Conservation (phyloP, 352 stramenopile genomes). For the Blastocystis sp. region DNA sequence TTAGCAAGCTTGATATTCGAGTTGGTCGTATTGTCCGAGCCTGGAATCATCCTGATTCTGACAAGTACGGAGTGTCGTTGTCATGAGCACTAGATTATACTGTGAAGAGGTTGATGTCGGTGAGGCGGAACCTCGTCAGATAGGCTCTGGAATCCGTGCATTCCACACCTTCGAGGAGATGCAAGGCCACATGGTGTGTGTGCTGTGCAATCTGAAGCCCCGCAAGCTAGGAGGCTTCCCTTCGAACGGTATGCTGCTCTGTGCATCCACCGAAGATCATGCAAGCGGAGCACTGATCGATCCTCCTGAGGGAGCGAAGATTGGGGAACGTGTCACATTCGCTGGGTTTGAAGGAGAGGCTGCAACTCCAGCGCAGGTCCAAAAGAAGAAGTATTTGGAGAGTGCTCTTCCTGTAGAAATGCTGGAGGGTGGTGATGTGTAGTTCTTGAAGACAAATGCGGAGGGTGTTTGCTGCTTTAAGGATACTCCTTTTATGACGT, state of each 20-base stretch:
- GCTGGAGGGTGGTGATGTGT: background rate
- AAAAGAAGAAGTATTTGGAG: conserved; percentile 63
- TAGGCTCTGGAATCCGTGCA: conserved; percentile 67
- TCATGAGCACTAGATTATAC: conserved; percentile 70
- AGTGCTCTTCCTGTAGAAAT: background rate
- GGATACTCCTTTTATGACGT: conserved; percentile 56
- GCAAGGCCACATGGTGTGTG: conserved; percentile 73
- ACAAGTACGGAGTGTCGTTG: conserved; percentile 69
- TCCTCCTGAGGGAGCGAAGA: conserved; percentile 72
- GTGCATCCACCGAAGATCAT: conserved; percentile 71
- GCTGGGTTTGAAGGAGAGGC: conserved; percentile 59
- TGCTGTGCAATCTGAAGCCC: conserved; percentile 83
- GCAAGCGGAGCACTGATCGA: conserved; percentile 74
- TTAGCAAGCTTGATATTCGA: conserved; percentile 77
- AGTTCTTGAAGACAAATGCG: conserved; percentile 62
- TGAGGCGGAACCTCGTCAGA: conserved; percentile 76
- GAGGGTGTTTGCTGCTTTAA: conserved; percentile 62
- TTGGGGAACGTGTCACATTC: conserved; percentile 65
- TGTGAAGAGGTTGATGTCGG: conserved; percentile 84
- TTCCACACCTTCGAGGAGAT: conserved; percentile 65
- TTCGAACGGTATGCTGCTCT: conserved; percentile 84
- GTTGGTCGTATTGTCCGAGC: conserved; percentile 83
- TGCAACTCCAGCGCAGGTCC: conserved; percentile 57
- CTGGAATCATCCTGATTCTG: conserved; percentile 81
- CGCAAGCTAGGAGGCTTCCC: conserved; percentile 81